A percentile compares a stretch with the other conserved stretches of the same genome.
phyloP scores from a whole-genome alignment of 2,329 filamentous ascomycete species.

The Coniochaeta ligniaria region DNA sequence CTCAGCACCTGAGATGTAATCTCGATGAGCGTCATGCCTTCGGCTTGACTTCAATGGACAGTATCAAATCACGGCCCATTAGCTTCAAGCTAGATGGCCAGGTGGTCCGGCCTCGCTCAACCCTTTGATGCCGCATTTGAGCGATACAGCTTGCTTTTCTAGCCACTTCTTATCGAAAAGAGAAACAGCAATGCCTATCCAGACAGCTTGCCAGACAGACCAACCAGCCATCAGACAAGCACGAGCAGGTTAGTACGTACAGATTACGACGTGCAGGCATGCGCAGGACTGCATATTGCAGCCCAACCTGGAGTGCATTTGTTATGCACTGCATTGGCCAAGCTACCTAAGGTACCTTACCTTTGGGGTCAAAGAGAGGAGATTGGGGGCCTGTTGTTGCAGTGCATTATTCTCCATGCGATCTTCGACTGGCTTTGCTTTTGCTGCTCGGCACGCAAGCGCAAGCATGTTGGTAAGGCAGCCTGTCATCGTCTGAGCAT shows the following conservation, averaged over 20 bases:
- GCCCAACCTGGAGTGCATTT: neutral
- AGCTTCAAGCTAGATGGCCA: neutral
- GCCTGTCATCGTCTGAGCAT: neutral
- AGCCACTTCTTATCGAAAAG: neutral
- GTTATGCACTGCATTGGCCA: neutral
- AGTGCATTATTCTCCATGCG: slow-evolving; percentile 3
- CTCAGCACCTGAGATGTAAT: neutral
- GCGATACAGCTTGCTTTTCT: neutral
- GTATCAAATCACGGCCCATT: neutral
- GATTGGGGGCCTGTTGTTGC: neutral
- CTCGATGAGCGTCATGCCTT: neutral
- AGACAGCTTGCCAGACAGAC: neutral
- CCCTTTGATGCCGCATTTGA: neutral
- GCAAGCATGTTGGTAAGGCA: neutral
- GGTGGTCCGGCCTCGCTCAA: neutral
- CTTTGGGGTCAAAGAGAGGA: neutral
- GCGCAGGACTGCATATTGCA: neutral
- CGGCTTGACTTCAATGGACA: neutral
- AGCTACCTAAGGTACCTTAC: neutral
- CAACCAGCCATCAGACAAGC: neutral
- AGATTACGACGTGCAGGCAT: neutral
- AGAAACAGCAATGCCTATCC: neutral
- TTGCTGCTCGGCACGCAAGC: neutral
- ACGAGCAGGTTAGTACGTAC: neutral
- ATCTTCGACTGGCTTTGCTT: neutral